Evolutionary conservation across 768 basidiomycete genomes (phyloP), one percentile per base, ranked within the genome.

Genomic region (Leccinum variicolor): DNA sequence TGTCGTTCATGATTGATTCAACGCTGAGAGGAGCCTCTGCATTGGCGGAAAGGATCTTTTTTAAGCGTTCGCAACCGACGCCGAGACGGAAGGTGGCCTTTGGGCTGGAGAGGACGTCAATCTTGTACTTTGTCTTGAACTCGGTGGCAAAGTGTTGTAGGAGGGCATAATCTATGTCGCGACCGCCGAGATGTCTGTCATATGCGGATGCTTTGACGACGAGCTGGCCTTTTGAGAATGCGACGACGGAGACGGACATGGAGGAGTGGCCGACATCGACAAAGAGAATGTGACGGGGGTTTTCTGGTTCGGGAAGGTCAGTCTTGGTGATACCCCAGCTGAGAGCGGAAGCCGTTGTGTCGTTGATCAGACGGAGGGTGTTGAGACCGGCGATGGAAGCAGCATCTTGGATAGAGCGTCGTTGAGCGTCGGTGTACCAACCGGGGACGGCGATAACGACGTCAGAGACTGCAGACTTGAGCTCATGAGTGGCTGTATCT

Each of bases 271-370:
- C 97, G 57, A 95, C 84, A 66, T 99, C 97, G 66, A 98, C 85
- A 68, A 99, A 98, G 62, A 89, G 90, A 73, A 99, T 87, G 72
- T 97, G 83, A 33, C 88, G 83, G 0, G 95, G 89, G 62, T 77
- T 79, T 60, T 95, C 94, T 33, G 85, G 72, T 14, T 89, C 86
- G 21, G 97, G 97, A 46, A 99, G 86, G 73, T 99, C 97, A 26
- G 90, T 85, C 76, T 99, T 99, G 63, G 96, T 99, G 81, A 98
- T 98, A 64, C 97, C 97, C 77, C 96, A 99, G 53, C 92, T 94
- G 72, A 99, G 89, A 41, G 97, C 97, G 56, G 89, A 83, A 53
- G 96, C 97, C 61, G 96, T 98, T 56, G 89, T 87, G 73, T 98
- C 97, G 78, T 98, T 98, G 80, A 98, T 93, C 74, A 99, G 82